phyloP scores from a whole-genome alignment of 1,284 basidiomycete species.

The Malassezia dermatis region DNA sequence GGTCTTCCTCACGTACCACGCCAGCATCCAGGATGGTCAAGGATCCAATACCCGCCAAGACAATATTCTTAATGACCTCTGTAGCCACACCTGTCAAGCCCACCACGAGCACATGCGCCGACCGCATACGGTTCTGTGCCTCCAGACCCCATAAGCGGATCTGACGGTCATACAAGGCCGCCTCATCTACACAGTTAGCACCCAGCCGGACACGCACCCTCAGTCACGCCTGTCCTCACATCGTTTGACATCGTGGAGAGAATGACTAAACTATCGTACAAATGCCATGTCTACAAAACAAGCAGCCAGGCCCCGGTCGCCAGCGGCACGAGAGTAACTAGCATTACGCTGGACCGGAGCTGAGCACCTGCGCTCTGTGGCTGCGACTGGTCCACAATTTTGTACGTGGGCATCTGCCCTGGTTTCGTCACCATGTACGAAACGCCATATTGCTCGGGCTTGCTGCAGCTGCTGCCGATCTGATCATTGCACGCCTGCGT shows the following conservation, averaged over 20 bases:
- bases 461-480: constrained; percentile 31
- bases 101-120: constrained; percentile 76
- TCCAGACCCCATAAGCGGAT: constrained; percentile 96
- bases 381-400: constrained; percentile 14
- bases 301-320: background rate
- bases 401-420: constrained; percentile 29
- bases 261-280: constrained; percentile 14
- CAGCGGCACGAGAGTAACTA: background rate
- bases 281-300: background rate
- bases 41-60: constrained; percentile 55
- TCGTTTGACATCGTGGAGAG: background rate
- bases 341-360: background rate
- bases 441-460: constrained; percentile 34
- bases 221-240: constrained; percentile 8
- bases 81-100: constrained; percentile 74
- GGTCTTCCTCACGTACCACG: constrained; percentile 54
- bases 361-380: constrained; percentile 13
- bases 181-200: constrained; percentile 58
- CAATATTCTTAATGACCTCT: constrained; percentile 87
- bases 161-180: constrained; percentile 85
- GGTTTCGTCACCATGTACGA: constrained; percentile 34
- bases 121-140: constrained; percentile 92
- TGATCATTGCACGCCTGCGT: constrained; percentile 24
- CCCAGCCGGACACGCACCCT: background rate
- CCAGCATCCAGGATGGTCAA: constrained; percentile 54